A percentile compares a stretch with the other conserved stretches of the same genome.
Evolutionary conservation across 2,329 filamentous ascomycete species (phyloP).

Genomic region (Fusarium globosum): DNA sequence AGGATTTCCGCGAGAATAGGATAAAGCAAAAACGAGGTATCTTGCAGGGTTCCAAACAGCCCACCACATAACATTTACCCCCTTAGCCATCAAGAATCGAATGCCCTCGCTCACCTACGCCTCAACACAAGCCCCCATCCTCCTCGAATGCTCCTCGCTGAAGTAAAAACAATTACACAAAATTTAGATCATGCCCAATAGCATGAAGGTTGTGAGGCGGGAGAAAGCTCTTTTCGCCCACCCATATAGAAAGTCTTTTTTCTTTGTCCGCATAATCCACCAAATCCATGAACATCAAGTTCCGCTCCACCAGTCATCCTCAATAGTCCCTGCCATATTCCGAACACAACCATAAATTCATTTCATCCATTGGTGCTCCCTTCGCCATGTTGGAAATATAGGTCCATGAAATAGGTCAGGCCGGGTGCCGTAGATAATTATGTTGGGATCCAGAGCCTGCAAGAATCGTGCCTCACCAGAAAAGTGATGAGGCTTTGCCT

Average conservation of each 20-base stretch:
- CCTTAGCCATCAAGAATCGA: conserved; percentile 24
- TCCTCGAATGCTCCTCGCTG: conserved; percentile 38
- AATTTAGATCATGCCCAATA: conserved; percentile 21
- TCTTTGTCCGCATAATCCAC: not conserved
- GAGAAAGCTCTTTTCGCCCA: conserved; percentile 1
- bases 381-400: not conserved
- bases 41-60: conserved; percentile 32
- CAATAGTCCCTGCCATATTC: not conserved
- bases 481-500: not conserved
- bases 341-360: not conserved
- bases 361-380: not conserved
- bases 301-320: not conserved
- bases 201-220: conserved; percentile 5
- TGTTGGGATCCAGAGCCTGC: not conserved
- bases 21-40: conserved; percentile 33
- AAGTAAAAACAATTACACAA: conserved; percentile 27
- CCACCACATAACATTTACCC: conserved; percentile 19
- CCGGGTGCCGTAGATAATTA: not conserved
- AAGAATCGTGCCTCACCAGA: not conserved
- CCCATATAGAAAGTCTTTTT: conserved; percentile 7
- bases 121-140: conserved; percentile 17
- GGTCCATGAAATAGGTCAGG: not conserved
- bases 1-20: conserved; percentile 9
- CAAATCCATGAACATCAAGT: not conserved
- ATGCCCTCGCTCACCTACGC: conserved; percentile 12